These are phyloP conservation scores for Vanderwaltozyma yarrowii DNA, from an alignment of 805 yeast genomes.

Conservation along the genomic window DNA sequence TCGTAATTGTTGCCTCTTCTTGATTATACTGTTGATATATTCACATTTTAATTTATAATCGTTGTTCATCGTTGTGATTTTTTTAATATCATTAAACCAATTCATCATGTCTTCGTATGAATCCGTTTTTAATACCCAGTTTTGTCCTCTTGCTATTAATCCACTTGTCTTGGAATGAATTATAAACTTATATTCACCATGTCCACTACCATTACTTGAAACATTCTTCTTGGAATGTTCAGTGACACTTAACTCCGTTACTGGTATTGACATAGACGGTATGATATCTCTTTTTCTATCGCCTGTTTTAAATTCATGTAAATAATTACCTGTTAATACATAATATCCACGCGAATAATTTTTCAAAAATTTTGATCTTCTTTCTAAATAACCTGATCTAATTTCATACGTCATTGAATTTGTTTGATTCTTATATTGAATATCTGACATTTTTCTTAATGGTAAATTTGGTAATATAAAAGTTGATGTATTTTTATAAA, in stretches of 20 bases:
- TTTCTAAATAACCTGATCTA: conserved; percentile 72
- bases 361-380: conserved; percentile 84
- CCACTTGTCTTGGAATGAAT: conserved; percentile 68
- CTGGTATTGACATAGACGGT: conserved; percentile 74
- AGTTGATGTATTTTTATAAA: conserved; percentile 52
- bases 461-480: conserved; percentile 57
- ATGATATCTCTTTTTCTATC: conserved; percentile 73
- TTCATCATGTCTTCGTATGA: conserved; percentile 59
- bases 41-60: conserved; percentile 39
- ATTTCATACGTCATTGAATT: conserved; percentile 61
- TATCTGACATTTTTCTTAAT: conserved; percentile 49
- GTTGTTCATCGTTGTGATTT: conserved; percentile 38
- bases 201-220: conserved; percentile 7
- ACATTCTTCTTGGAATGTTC: conserved; percentile 74
- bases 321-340: conserved; percentile 75
- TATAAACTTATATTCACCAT: conserved; percentile 59
- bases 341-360: conserved; percentile 88
- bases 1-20: conserved; percentile 1
- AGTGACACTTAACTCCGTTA: conserved; percentile 70
- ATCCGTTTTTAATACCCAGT: conserved; percentile 92
- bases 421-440: conserved; percentile 55
- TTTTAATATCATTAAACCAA: conserved; percentile 76
- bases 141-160: conserved; percentile 69
- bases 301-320: conserved; percentile 81
- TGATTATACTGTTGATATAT: conserved; percentile 20